These are phyloP conservation scores for Urostyla sp. DNA, from an alignment of 73 alveolate genomes.

Conservation along the genomic window DNA sequence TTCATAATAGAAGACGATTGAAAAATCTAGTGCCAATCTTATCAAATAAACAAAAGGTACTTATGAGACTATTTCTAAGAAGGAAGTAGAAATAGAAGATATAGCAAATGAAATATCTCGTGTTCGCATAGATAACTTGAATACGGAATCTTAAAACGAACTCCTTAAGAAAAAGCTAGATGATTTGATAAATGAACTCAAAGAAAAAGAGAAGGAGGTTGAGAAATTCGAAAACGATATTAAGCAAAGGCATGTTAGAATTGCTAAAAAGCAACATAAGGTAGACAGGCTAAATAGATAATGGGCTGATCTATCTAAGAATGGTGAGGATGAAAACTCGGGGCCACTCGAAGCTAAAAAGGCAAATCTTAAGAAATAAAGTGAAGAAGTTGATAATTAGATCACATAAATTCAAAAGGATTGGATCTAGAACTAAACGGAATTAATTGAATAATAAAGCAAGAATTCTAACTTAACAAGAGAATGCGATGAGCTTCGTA, in stretches of 20 bases:
- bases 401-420: constrained; percentile 92
- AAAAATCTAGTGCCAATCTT: constrained; percentile 90
- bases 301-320: constrained; percentile 91
- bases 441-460: constrained; percentile 90
- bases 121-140: constrained; percentile 96
- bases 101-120: constrained; percentile 96
- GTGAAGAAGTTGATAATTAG: constrained; percentile 81
- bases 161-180: constrained; percentile 89
- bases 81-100: constrained; percentile 93
- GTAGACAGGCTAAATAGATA: constrained; percentile 95
- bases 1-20: constrained; percentile 94
- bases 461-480: constrained; percentile 76
- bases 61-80: constrained; percentile 84
- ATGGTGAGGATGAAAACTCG: constrained; percentile 89
- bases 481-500: constrained; percentile 87
- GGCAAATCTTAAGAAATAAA: constrained; percentile 85
- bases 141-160: constrained; percentile 92
- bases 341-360: constrained; percentile 96
- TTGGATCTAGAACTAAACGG: constrained; percentile 94
- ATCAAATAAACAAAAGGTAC: constrained; percentile 86
- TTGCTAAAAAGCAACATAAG: constrained; percentile 93
- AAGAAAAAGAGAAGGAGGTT: constrained; percentile 90
- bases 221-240: constrained; percentile 87
- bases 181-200: constrained; percentile 91
- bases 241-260: constrained; percentile 89